Conservation (phyloP, 2,329 filamentous ascomycete genomes). For the Aureobasidium subglaciale region DNA sequence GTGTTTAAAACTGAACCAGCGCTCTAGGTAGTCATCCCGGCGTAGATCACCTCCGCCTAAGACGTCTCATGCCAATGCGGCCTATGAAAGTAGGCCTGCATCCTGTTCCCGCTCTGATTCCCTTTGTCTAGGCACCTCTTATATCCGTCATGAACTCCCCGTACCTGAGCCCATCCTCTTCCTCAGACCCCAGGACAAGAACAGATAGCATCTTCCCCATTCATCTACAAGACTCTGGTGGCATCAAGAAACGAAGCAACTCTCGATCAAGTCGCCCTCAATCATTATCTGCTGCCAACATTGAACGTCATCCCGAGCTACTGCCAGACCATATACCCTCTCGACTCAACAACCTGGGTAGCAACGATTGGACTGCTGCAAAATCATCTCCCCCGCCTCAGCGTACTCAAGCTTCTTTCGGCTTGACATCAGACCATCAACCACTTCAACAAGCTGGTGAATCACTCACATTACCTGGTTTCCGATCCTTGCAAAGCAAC, state of each 20-base stretch:
- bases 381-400: conserved; percentile 28
- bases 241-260: conserved; percentile 25
- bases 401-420: conserved; percentile 20
- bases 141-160: conserved; percentile 28
- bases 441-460: neutral
- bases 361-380: conserved; percentile 26
- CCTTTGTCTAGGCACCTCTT: conserved; percentile 4
- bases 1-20: conserved; percentile 14
- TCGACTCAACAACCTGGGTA: conserved; percentile 3
- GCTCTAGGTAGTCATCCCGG: conserved; percentile 10
- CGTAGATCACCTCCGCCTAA: conserved; percentile 14
- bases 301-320: conserved; percentile 25
- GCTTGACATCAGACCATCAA: neutral
- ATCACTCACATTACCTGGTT: neutral
- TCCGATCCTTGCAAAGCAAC: neutral
- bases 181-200: conserved; percentile 19
- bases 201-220: conserved; percentile 24
- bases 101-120: conserved; percentile 13
- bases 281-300: conserved; percentile 25
- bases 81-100: conserved; percentile 27
- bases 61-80: conserved; percentile 12
- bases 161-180: conserved; percentile 22
- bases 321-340: conserved; percentile 21
- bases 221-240: conserved; percentile 22
- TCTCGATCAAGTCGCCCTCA: conserved; percentile 22